Evolutionary conservation across 306 rosid genomes (phyloP).

Genomic region (Glycine soja): DNA sequence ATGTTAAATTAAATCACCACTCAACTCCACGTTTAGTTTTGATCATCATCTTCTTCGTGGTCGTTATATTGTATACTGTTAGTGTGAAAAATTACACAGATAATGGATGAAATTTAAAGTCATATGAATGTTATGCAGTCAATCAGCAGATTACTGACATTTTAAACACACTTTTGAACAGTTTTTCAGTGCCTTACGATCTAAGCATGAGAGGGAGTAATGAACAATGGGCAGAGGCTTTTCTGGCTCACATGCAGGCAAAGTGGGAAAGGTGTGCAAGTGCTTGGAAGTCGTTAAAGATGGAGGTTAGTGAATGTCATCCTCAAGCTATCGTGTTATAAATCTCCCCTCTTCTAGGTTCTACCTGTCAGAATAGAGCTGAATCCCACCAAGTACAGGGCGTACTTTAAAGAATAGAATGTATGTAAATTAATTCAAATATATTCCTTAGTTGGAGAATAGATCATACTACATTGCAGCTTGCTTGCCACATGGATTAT

Average conservation of each 20-base stretch:
- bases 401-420: neutral
- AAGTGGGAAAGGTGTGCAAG: constrained; percentile 76
- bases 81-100: neutral
- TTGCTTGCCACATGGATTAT: neutral
- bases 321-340: constrained; percentile 85
- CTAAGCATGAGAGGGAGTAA: constrained; percentile 76
- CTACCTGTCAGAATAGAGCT: constrained; percentile 16
- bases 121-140: neutral
- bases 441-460: constrained; percentile 8
- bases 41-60: neutral
- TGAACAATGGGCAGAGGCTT: constrained; percentile 79
- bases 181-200: constrained; percentile 84
- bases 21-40: neutral
- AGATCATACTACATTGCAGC: neutral
- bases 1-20: neutral
- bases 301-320: constrained; percentile 76
- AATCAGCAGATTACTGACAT: constrained; percentile 34
- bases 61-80: too few relatives aligned
- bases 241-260: constrained; percentile 63
- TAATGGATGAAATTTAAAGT: constrained; percentile 6
- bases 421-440: neutral
- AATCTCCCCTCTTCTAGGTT: constrained; percentile 32
- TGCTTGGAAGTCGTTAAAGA: constrained; percentile 71
- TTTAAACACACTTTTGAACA: constrained; percentile 51
- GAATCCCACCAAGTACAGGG: constrained; percentile 9